Percentiles rank a stretch among this genome's conserved stretches.
These are phyloP conservation scores for Aureobasidium lini DNA, from an alignment of 2,329 filamentous ascomycete genomes.

Conservation along the genomic window DNA sequence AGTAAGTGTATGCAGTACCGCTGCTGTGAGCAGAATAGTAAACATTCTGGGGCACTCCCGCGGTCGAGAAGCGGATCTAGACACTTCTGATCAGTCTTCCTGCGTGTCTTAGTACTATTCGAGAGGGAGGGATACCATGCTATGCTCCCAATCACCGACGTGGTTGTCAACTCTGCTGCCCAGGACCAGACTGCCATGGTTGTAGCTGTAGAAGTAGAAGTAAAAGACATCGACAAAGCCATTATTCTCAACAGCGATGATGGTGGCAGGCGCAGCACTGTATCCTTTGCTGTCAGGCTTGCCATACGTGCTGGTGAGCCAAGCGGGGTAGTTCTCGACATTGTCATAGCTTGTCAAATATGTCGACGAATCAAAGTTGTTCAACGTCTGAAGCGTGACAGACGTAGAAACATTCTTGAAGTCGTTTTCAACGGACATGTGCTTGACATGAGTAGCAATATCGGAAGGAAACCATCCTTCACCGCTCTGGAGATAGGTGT, in stretches of 20 bases:
- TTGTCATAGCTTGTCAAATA: constrained; percentile 8
- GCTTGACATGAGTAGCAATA: constrained; percentile 5
- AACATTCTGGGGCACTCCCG: background rate
- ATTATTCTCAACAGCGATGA: constrained; percentile 6
- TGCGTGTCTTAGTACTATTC: background rate
- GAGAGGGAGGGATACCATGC: background rate
- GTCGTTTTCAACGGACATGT: constrained; percentile 4
- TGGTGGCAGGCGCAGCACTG: constrained; percentile 9
- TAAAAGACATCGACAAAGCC: constrained; percentile 3
- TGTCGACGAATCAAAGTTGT: background rate
- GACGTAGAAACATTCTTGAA: background rate
- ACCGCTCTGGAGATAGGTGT: constrained; percentile 3
- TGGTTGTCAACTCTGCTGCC: constrained; percentile 10
- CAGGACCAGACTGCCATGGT: constrained; percentile 1
- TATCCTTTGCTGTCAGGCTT: constrained; percentile 1
- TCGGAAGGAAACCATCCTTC: constrained; percentile 10
- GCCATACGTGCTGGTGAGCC: constrained; percentile 2
- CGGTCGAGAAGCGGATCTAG: background rate
- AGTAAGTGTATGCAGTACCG: constrained; percentile 4
- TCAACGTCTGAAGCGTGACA: background rate
- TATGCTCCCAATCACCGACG: constrained; percentile 11
- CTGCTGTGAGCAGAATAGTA: constrained; percentile 8
- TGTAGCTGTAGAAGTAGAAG: constrained; percentile 12
- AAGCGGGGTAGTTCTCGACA: constrained; percentile 7
- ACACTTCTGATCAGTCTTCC: background rate